These are phyloP conservation scores for Fusarium veterinarium DNA, from an alignment of 2,329 filamentous ascomycete genomes.

Conservation along the genomic window DNA sequence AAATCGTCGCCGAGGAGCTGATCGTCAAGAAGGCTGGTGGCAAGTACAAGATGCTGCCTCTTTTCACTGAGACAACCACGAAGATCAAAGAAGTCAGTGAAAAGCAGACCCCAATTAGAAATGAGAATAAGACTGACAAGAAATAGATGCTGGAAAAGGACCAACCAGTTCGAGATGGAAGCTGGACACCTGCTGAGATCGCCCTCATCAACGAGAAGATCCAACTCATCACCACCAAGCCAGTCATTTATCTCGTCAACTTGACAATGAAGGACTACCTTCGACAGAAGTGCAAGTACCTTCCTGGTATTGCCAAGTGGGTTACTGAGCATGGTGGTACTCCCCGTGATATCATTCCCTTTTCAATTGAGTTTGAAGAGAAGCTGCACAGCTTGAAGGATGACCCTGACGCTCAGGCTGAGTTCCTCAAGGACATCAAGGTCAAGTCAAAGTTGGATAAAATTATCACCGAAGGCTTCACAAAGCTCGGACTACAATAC, in stretches of 20 bases:
- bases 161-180: constrained; percentile 56
- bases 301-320: constrained; percentile 58
- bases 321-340: constrained; percentile 57
- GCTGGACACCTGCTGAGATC: constrained; percentile 57
- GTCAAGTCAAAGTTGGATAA: constrained; percentile 56
- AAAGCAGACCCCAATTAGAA: too few species aligned
- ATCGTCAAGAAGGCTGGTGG: constrained; percentile 57
- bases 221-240: constrained; percentile 59
- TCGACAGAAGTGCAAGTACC: constrained; percentile 59
- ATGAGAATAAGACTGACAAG: background rate
- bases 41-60: constrained; percentile 59
- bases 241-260: constrained; percentile 59
- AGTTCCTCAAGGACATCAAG: constrained; percentile 55
- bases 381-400: constrained; percentile 54
- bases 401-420: constrained; percentile 49
- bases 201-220: constrained; percentile 60
- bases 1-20: constrained; percentile 53
- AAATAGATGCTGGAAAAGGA: constrained; percentile 53
- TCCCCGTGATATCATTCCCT: constrained; percentile 56
- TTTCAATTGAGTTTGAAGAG: constrained; percentile 59
- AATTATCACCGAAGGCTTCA: constrained; percentile 58
- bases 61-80: constrained; percentile 56
- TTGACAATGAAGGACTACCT: constrained; percentile 61
- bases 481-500: constrained; percentile 57
- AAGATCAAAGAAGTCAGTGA: constrained; percentile 51